phyloP scores from a whole-genome alignment of 306 rosid genomes.

The Sphenostylis stenocarpa region DNA sequence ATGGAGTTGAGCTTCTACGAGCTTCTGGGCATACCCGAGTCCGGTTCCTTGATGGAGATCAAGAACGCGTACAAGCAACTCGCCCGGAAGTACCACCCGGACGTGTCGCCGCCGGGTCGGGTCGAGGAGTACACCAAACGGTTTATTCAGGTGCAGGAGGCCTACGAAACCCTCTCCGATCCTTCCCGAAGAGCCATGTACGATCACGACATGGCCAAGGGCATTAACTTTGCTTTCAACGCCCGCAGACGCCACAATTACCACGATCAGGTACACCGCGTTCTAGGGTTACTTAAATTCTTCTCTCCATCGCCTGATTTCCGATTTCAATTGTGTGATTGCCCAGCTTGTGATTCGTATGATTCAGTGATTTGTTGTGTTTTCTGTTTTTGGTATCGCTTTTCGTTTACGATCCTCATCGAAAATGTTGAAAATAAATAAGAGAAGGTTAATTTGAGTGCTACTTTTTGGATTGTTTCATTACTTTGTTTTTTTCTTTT shows the following conservation, averaged over 20 bases:
- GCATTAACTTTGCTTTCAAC: slow-evolving; percentile 71
- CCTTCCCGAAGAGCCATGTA: slow-evolving; percentile 65
- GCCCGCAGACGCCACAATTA: slow-evolving; percentile 42
- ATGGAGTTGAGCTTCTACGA: slow-evolving; percentile 60
- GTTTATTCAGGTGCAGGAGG: slow-evolving; percentile 84
- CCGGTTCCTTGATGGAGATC: slow-evolving; percentile 68
- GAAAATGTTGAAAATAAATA: not conserved
- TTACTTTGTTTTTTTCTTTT: not conserved
- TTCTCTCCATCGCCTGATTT: too few species aligned
- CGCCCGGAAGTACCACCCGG: slow-evolving; percentile 87
- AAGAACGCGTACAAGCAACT: slow-evolving; percentile 87
- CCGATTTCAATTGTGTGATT: too few species aligned
- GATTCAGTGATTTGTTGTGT: not conserved
- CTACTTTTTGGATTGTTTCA: not conserved
- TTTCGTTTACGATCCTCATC: not conserved
- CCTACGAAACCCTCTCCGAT: slow-evolving; percentile 86
- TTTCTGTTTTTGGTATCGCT: not conserved
- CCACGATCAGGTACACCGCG: not conserved
- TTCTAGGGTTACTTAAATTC: not conserved
- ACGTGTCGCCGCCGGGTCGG: slow-evolving; percentile 88
- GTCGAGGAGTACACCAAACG: slow-evolving; percentile 72
- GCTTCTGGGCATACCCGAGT: slow-evolving; percentile 67
- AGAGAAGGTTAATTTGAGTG: not conserved
- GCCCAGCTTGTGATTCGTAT: too few species aligned
- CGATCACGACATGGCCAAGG: slow-evolving; percentile 72